Base-by-base conservation (phyloP, 2,329 filamentous ascomycete species). In the Paraphaeosphaeria minitans region DNA sequence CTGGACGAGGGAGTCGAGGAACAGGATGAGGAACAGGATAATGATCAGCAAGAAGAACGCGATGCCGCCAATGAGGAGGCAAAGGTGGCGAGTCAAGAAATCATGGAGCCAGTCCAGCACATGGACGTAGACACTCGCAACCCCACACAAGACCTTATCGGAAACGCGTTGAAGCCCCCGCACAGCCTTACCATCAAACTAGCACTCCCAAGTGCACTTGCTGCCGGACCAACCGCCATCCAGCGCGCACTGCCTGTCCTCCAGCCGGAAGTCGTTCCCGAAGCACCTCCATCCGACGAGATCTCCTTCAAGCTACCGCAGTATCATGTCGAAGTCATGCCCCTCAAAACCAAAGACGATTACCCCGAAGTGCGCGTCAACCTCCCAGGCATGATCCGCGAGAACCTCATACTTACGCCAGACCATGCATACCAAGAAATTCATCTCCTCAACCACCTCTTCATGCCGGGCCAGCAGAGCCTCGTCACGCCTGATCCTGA, bases 311-410 rank as follows among this genome's bases (percentile, higher is more conserved):
- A 41, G n/a, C 33, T 55, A 1, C 45, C 53, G 2, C 24, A n/a
- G 16, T 48, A 47, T 9, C 19, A 53, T 19, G 51, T 53, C 16
- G 51, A 53, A 29, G 9, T 37, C 13, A 22, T 46, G 5, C 51
- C 45, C 37, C 10, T 50, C 2, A 33, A 43, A 7, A n/a, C n/a
- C 19, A 16, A 24, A 52, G 39, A 39, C 33, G 51, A 42, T 19
- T 41, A 6, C 12, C 58, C 29, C 19, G 49, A 14, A 43, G 46
- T 21, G 7, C 27, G 31, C 6, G 39, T 53, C 41, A 21, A n/a
- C 29, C 53, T 77, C 64, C 69, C 78, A 63, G 62, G 76, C 64
- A 56, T 81, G 64, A 39, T 77, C 55, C 60, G 73, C 65, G 67
- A 76, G 69, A 59, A 64, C n/a, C 39, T 76, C 3, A 41, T 67